phyloP scores from a whole-genome alignment of 2,329 filamentous ascomycete species.

The Spiromastix sp. region DNA sequence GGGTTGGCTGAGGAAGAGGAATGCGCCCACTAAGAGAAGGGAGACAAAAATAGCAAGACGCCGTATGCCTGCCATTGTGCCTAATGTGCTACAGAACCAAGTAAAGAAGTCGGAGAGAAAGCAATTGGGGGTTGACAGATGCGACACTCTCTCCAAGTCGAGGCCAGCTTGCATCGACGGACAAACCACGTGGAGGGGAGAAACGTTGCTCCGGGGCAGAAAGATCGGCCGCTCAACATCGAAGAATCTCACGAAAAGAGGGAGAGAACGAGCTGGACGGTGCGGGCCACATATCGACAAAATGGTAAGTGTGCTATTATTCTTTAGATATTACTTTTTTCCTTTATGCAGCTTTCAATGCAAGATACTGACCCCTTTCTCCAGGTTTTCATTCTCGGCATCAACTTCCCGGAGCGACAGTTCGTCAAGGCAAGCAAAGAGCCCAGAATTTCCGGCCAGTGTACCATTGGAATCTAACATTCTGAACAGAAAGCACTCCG shows the following conservation, averaged over 20 bases:
- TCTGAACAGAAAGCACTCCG: slow-evolving; percentile 48
- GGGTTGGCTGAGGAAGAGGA: slow-evolving; percentile 66
- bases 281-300: slow-evolving; percentile 10
- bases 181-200: background rate
- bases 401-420: slow-evolving; percentile 74
- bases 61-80: slow-evolving; percentile 62
- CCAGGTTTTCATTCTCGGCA: slow-evolving; percentile 74
- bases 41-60: slow-evolving; percentile 60
- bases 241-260: background rate
- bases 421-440: slow-evolving; percentile 60
- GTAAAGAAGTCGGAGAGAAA: background rate
- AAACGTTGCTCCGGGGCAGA: slow-evolving; percentile 6
- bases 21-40: slow-evolving; percentile 63
- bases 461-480: background rate
- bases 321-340: too few relatives aligned
- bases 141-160: too few relatives aligned
- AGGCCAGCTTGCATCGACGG: slow-evolving; percentile 26
- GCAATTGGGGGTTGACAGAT: too few relatives aligned
- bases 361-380: too few relatives aligned
- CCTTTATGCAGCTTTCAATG: too few relatives aligned
- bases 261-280: background rate
- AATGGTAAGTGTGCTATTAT: slow-evolving; percentile 27
- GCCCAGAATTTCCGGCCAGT: background rate
- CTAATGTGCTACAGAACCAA: background rate
- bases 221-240: background rate